These are phyloP conservation scores for Coemansia sp. DNA, from an alignment of 192 early-diverging fungal genomes.

Conservation along the genomic window DNA sequence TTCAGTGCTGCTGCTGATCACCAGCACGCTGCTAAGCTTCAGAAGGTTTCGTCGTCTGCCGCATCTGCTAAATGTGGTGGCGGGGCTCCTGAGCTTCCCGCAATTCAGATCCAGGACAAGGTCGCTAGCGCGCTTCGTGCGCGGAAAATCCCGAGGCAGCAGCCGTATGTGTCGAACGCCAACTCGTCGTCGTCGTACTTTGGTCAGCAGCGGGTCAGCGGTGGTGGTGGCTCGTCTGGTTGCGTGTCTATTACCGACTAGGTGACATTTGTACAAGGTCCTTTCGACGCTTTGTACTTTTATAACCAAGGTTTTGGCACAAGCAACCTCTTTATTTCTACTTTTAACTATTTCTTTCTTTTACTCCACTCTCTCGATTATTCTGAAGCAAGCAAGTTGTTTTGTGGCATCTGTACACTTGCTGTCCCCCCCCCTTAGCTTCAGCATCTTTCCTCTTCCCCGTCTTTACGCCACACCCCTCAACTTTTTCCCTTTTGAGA, in stretches of 20 bases:
- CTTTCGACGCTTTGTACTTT: not conserved
- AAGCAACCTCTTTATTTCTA: not conserved
- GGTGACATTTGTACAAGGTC: too few species aligned
- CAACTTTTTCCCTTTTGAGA: too few species aligned
- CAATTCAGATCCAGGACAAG: slow-evolving; percentile 13
- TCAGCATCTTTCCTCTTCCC: too few species aligned
- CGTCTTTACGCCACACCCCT: not conserved
- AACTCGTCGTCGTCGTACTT: too few species aligned
- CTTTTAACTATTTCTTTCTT: not conserved
- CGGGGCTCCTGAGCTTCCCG: slow-evolving; percentile 15
- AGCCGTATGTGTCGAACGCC: not conserved
- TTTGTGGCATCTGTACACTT: too few species aligned
- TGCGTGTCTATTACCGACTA: too few species aligned
- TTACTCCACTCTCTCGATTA: not conserved
- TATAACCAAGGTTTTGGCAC: not conserved
- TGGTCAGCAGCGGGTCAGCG: too few species aligned
- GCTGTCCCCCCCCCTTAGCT: too few species aligned
- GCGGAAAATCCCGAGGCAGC: slow-evolving; percentile 4
- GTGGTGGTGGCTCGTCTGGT: too few species aligned
- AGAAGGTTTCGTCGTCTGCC: too few species aligned
- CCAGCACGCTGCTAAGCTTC: not conserved
- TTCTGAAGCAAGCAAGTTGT: not conserved
- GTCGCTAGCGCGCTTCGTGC: not conserved
- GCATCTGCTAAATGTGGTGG: too few species aligned
- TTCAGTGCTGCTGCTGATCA: slow-evolving; percentile 3